phyloP scores from a whole-genome alignment of 179 eudicot species.

The Drosera spatulata region DNA sequence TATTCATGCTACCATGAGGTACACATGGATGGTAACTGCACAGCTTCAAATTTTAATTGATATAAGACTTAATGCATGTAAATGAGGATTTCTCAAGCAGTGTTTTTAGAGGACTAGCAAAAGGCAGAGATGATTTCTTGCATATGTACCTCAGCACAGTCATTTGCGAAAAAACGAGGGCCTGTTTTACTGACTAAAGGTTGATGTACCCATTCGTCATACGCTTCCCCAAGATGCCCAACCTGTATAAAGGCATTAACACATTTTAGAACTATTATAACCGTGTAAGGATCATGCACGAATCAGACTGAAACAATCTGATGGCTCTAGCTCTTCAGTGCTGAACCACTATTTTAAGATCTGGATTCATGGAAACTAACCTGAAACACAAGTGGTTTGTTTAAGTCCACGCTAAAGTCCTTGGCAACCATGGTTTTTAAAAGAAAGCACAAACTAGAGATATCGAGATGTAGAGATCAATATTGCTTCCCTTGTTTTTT shows the following conservation, averaged over 20 bases:
- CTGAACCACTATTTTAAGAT: not conserved
- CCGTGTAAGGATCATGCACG: not conserved
- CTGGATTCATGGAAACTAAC: constrained; percentile 4
- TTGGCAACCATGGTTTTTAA: constrained; percentile 15
- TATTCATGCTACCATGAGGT: no score
- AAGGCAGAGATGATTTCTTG: not conserved
- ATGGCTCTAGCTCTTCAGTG: not conserved
- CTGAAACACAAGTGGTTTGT: constrained; percentile 40
- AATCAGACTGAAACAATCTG: not conserved
- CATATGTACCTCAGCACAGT: constrained; percentile 32
- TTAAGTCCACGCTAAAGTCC: constrained; percentile 23
- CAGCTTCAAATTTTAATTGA: no score
- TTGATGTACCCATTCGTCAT: constrained; percentile 44
- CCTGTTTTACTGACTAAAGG: constrained; percentile 41
- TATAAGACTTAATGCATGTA: not conserved
- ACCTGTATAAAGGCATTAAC: constrained; percentile 19
- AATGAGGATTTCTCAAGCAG: not conserved
- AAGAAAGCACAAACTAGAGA: no score
- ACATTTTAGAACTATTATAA: not conserved
- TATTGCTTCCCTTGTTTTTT: no score
- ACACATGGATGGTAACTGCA: no score
- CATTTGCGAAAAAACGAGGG: constrained; percentile 41
- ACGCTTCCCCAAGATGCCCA: constrained; percentile 26
- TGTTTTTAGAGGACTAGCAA: not conserved
- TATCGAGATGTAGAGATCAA: no score